Evolutionary conservation across 2,329 filamentous ascomycete species (phyloP), one percentile per base, ranked within the genome.

Genomic region (Coniochaeta pulveracea): DNA sequence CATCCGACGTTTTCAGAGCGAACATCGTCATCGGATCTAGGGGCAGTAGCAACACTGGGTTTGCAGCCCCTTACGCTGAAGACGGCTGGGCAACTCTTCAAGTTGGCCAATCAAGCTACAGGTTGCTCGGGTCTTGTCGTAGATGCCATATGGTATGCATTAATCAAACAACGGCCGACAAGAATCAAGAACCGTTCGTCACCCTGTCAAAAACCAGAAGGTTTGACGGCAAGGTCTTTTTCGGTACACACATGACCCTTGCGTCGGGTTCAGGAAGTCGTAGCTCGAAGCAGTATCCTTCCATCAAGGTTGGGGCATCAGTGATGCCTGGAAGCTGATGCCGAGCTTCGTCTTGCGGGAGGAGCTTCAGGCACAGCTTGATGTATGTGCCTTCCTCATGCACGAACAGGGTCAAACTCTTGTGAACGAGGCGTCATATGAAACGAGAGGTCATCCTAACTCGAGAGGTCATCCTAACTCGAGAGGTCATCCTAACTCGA

Each of bases 131-230:
- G 1, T 73, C 82, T 3, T 98, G 91, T 48, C 73, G 85, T 39
- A 66, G 91, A 38, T 98, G 91, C 46, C 86, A 94, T 53, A 96
- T 98, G 88, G 80, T 98, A 8, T 95, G 89, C 51, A 75, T 96
- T 28, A 79, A 98, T 48, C 91, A 95, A 53, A 64, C 76, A 29
- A 94, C 80, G 10, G 86, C 77, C 0, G 67, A 76, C 41, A 82
- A 76, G 52, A 75, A 77, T 41, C 76, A 85, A 41, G 91, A 96
- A 54, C 91, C 91, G 0, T 93, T 91, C 49, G 72, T 82, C 4
- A 95, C 86, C 1, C 60, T 98, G 37, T 80, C 83, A 2, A 94
- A 93, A 62, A 93, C 85, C 9, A 72, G 91, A 44, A 73, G 84
- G 36, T 76, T 85, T 41, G 76, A 83, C 33, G 85, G 86, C 2